Evolutionary conservation across 164 flowering plant species (phyloP), one percentile per base, ranked within the genome.

Genomic region (Vitis cinerea): DNA sequence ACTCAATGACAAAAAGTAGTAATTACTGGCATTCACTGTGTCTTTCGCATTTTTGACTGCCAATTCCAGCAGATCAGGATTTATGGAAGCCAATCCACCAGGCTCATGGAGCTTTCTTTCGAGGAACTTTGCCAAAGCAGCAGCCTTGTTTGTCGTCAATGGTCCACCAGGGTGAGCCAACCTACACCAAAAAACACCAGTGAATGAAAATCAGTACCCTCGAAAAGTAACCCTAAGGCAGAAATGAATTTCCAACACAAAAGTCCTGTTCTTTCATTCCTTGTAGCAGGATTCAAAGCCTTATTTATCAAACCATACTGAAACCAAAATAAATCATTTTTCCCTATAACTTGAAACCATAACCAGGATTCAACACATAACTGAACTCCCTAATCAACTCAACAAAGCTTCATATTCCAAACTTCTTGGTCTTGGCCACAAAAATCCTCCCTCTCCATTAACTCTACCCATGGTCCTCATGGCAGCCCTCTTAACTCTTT

Each of bases 111-210:
- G 86, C 69, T 92, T 94, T 61, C 98, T 82, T 53, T 94, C 87
- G 2, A 94, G 85, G 72, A 94, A 94, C 72, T 92, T 94, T 7
- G 97, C 94, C 71, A 94, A 76, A 12, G 98, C 98, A 58, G 94
- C 98, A 13, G 97, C 98, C 79, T 94, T 94, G 77, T 94, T 94
- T 29, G 98, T 94, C 55, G 79, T 83, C 76, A 91, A 54, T 0
- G 98, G 90, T 65, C 98, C 98, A 47, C 93, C 97, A 1, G 98
- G 98, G 68, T 94, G 97, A 14, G 98, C 96, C 82, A 83, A 75
- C 81, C 98, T 93, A 66, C 50, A 59, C 17, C 64, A 69, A 57
- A 71, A 61, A 51, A 30, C 44, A 47, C 13, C 9, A 31, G 29
- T n/a, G 49, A 37, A 55, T 5, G 50, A 50, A 23, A 12, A 54